A percentile compares a stretch with the other conserved stretches of the same genome.
These are phyloP conservation scores for Yarrowia galli DNA, from an alignment of 1,139 yeast species.

Conservation along the genomic window DNA sequence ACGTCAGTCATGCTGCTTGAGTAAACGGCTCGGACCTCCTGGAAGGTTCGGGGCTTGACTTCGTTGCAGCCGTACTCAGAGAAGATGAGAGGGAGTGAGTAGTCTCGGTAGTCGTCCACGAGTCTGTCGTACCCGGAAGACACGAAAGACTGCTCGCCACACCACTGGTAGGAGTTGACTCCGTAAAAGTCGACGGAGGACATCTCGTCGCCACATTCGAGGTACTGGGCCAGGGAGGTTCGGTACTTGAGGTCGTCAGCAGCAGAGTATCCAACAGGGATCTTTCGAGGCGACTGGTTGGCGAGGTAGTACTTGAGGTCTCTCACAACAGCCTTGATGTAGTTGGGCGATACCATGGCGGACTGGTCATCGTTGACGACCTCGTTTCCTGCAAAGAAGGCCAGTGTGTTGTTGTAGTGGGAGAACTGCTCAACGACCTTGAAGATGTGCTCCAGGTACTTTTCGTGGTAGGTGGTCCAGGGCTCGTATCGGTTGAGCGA, in stretches of 20 bases:
- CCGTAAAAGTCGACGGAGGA: constrained; percentile 88
- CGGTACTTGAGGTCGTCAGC: constrained; percentile 81
- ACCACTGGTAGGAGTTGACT: constrained; percentile 90
- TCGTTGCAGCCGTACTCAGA: constrained; percentile 81
- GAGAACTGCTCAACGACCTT: constrained; percentile 82
- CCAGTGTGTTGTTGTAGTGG: constrained; percentile 81
- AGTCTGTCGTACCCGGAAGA: constrained; percentile 74
- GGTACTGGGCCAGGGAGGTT: constrained; percentile 77
- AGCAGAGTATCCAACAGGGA: constrained; percentile 94
- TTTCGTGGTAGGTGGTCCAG: constrained; percentile 67
- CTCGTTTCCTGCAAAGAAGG: constrained; percentile 95
- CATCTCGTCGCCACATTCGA: constrained; percentile 72
- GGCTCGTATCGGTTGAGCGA: constrained; percentile 81
- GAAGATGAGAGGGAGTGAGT: constrained; percentile 81
- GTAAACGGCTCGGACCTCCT: constrained; percentile 66
- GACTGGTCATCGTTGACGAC: constrained; percentile 81
- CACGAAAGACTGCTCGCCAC: constrained; percentile 66
- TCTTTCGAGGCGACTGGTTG: constrained; percentile 68
- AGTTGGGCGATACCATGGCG: constrained; percentile 64
- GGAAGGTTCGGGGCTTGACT: constrained; percentile 65
- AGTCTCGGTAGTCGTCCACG: constrained; percentile 68
- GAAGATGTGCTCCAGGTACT: constrained; percentile 76
- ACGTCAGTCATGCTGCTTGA: constrained; percentile 62
- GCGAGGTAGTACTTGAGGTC: constrained; percentile 85
- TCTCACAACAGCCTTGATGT: constrained; percentile 88